Evolutionary conservation across 2,329 filamentous ascomycete species (phyloP).

Genomic region (Dichotomopilus funicola): DNA sequence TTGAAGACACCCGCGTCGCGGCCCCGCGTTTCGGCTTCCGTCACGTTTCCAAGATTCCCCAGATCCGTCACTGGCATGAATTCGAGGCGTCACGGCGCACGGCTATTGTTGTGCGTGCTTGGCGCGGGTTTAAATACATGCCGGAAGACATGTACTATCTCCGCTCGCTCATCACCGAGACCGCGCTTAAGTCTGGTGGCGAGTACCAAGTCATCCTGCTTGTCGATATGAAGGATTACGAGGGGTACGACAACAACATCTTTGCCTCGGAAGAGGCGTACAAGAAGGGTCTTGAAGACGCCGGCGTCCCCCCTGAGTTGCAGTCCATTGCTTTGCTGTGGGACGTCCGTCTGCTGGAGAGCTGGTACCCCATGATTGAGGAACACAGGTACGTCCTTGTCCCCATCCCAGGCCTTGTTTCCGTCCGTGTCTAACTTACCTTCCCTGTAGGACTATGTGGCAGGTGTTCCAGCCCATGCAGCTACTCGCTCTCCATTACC

Average conservation of each 20-base stretch:
- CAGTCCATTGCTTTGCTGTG: constrained; percentile 62
- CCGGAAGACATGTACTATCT: constrained; percentile 55
- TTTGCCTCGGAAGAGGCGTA: constrained; percentile 47
- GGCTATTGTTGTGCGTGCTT: constrained; percentile 26
- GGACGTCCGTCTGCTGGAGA: constrained; percentile 60
- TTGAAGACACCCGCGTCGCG: constrained; percentile 15
- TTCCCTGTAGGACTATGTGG: constrained; percentile 25
- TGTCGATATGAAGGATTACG: constrained; percentile 52
- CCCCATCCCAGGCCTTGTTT: neutral
- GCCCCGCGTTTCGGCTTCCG: constrained; percentile 15
- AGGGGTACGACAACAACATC: constrained; percentile 41
- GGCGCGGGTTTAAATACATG: constrained; percentile 49
- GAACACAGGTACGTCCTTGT: constrained; percentile 33
- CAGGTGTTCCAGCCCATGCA: constrained; percentile 31
- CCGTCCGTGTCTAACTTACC: neutral
- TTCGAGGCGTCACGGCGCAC: constrained; percentile 26
- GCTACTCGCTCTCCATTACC: constrained; percentile 30
- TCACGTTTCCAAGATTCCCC: constrained; percentile 18
- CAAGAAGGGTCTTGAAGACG: constrained; percentile 42
- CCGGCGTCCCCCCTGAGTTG: constrained; percentile 57
- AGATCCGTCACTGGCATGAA: constrained; percentile 26
- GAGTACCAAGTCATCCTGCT: constrained; percentile 59
- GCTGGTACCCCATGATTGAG: constrained; percentile 58
- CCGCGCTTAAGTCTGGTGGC: constrained; percentile 52
- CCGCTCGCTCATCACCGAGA: constrained; percentile 58